Evolutionary conservation across 306 rosid species (phyloP).

Genomic region (Adenanthera pavonina): DNA sequence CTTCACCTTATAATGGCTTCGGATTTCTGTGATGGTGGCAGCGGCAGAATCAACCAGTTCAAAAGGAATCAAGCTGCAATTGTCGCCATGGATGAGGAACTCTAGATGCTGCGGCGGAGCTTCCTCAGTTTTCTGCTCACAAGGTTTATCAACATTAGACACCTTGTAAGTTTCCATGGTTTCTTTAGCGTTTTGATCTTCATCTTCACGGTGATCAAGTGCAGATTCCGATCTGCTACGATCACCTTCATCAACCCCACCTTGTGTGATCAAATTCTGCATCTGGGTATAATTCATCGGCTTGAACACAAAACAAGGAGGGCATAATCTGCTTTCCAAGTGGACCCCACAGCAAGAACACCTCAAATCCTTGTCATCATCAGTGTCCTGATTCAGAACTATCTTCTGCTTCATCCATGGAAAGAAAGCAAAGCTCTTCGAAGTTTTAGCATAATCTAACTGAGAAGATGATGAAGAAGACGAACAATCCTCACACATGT

Average conservation of each 20-base stretch:
- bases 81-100: slow-evolving; percentile 77
- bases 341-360: slow-evolving; percentile 87
- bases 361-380: slow-evolving; percentile 48
- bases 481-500: slow-evolving; percentile 87
- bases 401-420: slow-evolving; percentile 71
- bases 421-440: slow-evolving; percentile 63
- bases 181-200: slow-evolving; percentile 49
- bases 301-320: slow-evolving; percentile 68
- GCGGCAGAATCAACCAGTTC: slow-evolving; percentile 58
- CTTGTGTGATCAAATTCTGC: slow-evolving; percentile 48
- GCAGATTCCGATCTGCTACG: slow-evolving; percentile 61
- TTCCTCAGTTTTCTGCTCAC: slow-evolving; percentile 45
- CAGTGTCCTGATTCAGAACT: slow-evolving; percentile 48
- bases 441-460: slow-evolving; percentile 47
- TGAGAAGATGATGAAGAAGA: slow-evolving; percentile 45
- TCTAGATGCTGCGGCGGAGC: slow-evolving; percentile 69
- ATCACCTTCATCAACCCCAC: slow-evolving; percentile 54
- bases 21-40: slow-evolving; percentile 36
- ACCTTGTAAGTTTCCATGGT: slow-evolving; percentile 47
- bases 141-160: slow-evolving; percentile 52
- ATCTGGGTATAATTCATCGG: slow-evolving; percentile 70
- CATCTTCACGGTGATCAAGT: slow-evolving; percentile 48
- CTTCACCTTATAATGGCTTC: slow-evolving; percentile 44
- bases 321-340: slow-evolving; percentile 56
- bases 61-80: slow-evolving; percentile 75